phyloP scores from a whole-genome alignment of 441 rosid genomes.

The Populus tomentosa region DNA sequence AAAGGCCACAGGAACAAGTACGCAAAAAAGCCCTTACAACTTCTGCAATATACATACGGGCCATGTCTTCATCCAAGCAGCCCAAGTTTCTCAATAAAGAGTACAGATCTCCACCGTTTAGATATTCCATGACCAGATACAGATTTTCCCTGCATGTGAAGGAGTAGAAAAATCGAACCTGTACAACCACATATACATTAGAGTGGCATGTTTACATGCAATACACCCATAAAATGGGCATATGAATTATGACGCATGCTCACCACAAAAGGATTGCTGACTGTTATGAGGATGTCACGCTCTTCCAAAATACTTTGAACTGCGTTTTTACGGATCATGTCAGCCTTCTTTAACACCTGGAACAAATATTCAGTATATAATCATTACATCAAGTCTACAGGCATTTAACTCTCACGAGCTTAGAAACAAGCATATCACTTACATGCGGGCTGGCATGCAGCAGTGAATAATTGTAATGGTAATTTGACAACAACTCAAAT shows the following conservation, averaged over 20 bases:
- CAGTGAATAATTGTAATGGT: neutral
- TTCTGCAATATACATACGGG: conserved; percentile 90
- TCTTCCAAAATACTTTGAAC: conserved; percentile 96
- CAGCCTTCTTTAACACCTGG: conserved; percentile 94
- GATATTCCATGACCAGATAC: conserved; percentile 96
- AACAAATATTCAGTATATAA: conserved; percentile 13
- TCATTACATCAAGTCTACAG: conserved; percentile 6
- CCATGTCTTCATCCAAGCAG: conserved; percentile 96
- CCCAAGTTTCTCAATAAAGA: conserved; percentile 88
- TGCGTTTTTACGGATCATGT: conserved; percentile 97
- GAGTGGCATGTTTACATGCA: conserved; percentile 20
- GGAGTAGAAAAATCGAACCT: conserved; percentile 98
- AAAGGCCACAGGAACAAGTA: conserved; percentile 1
- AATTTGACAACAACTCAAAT: neutral
- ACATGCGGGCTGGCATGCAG: neutral
- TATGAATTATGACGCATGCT: conserved; percentile 20
- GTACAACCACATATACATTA: conserved; percentile 36
- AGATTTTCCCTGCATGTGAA: conserved; percentile 99
- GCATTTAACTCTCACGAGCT: neutral
- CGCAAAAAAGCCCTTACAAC: conserved; percentile 55
- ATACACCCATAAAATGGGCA: conserved; percentile 7
- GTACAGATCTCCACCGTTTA: conserved; percentile 97
- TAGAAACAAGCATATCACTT: neutral
- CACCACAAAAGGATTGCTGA: conserved; percentile 98
- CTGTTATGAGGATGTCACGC: conserved; percentile 86